Base-by-base conservation (phyloP, 768 basidiomycete genomes). In the Suillus weaverae region DNA sequence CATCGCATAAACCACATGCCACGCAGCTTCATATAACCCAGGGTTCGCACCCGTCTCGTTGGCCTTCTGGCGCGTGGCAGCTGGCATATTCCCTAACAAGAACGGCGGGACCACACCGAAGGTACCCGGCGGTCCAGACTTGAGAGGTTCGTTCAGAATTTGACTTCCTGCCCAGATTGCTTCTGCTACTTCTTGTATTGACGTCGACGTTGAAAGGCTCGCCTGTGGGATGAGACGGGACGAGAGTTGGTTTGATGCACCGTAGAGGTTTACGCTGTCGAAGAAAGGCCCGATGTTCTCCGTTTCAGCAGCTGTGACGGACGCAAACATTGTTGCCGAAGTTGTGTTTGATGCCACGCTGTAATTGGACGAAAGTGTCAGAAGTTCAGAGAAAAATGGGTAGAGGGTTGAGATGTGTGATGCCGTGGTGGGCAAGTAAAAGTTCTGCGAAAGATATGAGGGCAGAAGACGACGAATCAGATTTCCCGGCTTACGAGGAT, bases 191-290 rank as follows among this genome's bases (percentile, higher is more conserved):
- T 2, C 14, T 6, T 30, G 32, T 35, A 72, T 68, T 0, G 68
- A 72, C 1, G 62, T 26, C 3, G 67, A 63, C 1, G 72, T 72
- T 22, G 64, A 60, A 3, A 73, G 51, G 38, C 39, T 62, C 1
- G 71, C 61, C 44, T 62, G 46, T 5, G 70, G 71, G 9, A 73
- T 41, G 26, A 73, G 66, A 10, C 69, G 72, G 3, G 73, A 72
- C 0, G 69, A 43, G 1, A 66, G n/a, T 13, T 72, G 64, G n/a
- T 32, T 61, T 35, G 67, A 64, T 51, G 62, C 61, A n/a, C 69
- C 70, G 9, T 72, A 73, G 22, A 5, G 7, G 20, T 20, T 67
- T 36, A 48, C 0, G 0, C 9, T n/a, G 7, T 73, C 71, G n/a
- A 65, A 67, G 39, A 63, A 38, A 4, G 70, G 67, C 0, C 64